Base-by-base conservation (phyloP, 371 early-diverging fungal species). In the Dentiscutata heterogama region DNA sequence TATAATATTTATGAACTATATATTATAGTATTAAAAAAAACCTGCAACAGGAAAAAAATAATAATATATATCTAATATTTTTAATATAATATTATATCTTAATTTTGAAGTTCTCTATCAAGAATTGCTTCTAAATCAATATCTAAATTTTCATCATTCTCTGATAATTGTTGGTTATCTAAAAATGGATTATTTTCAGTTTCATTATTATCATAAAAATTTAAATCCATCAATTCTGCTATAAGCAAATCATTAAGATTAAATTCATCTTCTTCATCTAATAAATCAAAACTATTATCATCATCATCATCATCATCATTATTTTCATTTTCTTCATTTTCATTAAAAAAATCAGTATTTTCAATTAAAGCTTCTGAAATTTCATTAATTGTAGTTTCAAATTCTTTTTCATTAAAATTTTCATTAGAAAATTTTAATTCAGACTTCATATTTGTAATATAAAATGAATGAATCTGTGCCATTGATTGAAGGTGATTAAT, bases 371-470 rank as follows among this genome's bases (percentile, higher is more conserved):
- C 35, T 35, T 35, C 35, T 35, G 35, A 35, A 35, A 35, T 35
- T 35, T 54, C 18, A 20, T 54, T 18, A 54, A 11, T 25, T 64
- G 64, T 27, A 63, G 64, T 63, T 63, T 63, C 25, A 63, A 63
- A 27, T 27, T 63, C 64, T 5, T 63, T 27, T 25, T 25, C 64
- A 63, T 63, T 29, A 5, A 63, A 25, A 63, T 63, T 63, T 25
- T 14, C 13, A 27, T 7, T 63, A 14, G 64, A 63, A 63, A 63
- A 63, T 63, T 27, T 63, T 63, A 63, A 22, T 27, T 63, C 64
- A 27, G 64, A 63, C 27, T 63, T 63, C 14, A 27, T 14, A 31
- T 63, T 63, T 63, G 64, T 63, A 63, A 63, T 63, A 63, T 27
- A 63, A 63, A 25, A 63, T 63, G 11, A 63, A 14, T 63, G 35